phyloP scores from a whole-genome alignment of 2,329 filamentous ascomycete species.

The Botrytis pseudocinerea region DNA sequence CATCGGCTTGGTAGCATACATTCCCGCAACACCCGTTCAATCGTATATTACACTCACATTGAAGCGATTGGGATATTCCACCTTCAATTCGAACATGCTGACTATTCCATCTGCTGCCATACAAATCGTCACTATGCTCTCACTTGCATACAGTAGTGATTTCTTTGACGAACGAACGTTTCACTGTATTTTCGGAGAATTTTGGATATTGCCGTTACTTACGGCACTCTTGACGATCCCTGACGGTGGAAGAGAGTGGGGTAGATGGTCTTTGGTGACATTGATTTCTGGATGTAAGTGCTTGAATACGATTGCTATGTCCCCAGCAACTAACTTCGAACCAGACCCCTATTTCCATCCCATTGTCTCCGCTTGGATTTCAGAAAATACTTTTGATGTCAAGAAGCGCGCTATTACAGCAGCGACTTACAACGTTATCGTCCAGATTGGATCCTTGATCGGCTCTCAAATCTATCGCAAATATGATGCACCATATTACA shows the following conservation, averaged over 20 bases:
- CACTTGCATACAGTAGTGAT: conserved; percentile 49
- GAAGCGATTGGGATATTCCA: conserved; percentile 34
- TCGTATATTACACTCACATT: conserved; percentile 35
- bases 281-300: conserved; percentile 29
- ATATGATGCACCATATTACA: conserved; percentile 52
- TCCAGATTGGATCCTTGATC: conserved; percentile 46
- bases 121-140: conserved; percentile 44
- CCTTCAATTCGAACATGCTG: conserved; percentile 50
- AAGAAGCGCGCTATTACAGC: conserved; percentile 62
- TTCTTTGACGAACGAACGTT: conserved; percentile 44
- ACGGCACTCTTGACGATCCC: conserved; percentile 15
- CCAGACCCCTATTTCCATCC: conserved; percentile 41
- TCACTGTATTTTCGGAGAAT: conserved; percentile 38
- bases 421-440: conserved; percentile 60
- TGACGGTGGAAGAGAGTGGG: conserved; percentile 32
- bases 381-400: conserved; percentile 61
- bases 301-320: conserved; percentile 19
- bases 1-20: conserved; percentile 40
- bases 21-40: conserved; percentile 31
- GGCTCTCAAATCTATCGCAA: conserved; percentile 44
- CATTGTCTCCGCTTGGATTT: conserved; percentile 51
- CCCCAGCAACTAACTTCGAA: conserved; percentile 1
- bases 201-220: conserved; percentile 47
- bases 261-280: conserved; percentile 26
- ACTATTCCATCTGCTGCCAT: conserved; percentile 48